A percentile compares a stretch with the other conserved stretches of the same genome.
Conservation (phyloP, 192 early-diverging fungal species). For the Diversispora epigaea region DNA sequence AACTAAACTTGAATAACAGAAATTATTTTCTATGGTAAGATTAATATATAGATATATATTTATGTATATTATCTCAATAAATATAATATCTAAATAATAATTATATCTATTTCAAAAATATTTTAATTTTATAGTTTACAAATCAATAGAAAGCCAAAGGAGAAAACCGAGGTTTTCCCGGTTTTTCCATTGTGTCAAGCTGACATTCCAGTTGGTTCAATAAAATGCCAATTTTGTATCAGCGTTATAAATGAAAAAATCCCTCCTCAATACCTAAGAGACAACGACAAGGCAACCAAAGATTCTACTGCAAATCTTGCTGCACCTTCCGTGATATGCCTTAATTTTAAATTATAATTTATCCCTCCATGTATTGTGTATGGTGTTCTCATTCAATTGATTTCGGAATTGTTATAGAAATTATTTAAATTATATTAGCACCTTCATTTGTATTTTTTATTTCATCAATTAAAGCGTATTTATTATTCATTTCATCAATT, state of each 20-base stretch:
- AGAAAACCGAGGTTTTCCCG: slow-evolving; percentile 10
- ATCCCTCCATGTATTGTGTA: too few relatives aligned
- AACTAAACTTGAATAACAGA: too few relatives aligned
- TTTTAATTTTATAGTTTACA: slow-evolving; percentile 11
- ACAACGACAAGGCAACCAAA: too few relatives aligned
- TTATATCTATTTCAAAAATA: neutral
- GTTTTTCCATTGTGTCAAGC: slow-evolving; percentile 38
- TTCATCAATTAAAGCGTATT: too few relatives aligned
- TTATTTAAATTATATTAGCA: too few relatives aligned
- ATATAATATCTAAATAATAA: neutral
- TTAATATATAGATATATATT: neutral
- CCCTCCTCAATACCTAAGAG: slow-evolving; percentile 25
- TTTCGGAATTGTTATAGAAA: too few relatives aligned
- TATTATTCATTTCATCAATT: too few relatives aligned
- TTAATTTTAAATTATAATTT: too few relatives aligned
- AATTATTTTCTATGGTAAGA: slow-evolving; percentile 31
- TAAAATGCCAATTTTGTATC: slow-evolving; percentile 47
- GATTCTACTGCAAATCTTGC: too few relatives aligned
- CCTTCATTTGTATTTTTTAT: too few relatives aligned
- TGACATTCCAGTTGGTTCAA: slow-evolving; percentile 38
- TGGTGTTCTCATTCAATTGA: too few relatives aligned
- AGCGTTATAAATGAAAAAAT: slow-evolving; percentile 47
- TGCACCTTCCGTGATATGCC: too few relatives aligned
- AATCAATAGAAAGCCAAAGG: neutral
- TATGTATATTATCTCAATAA: neutral